These are phyloP conservation scores for Fermentozyma sake DNA, from an alignment of 1,139 yeast genomes.

Conservation along the genomic window DNA sequence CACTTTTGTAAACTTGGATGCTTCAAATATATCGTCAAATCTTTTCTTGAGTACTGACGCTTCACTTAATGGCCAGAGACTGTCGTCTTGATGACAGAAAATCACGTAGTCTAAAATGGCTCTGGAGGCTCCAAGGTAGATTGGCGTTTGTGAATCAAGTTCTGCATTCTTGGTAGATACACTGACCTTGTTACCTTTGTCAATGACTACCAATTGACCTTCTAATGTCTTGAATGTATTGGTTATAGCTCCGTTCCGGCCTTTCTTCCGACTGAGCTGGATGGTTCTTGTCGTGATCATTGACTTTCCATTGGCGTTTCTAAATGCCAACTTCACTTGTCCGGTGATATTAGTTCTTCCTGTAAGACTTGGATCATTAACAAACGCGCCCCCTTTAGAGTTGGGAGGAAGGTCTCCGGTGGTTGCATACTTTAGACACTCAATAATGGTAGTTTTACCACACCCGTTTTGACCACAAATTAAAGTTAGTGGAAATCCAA, in stretches of 20 bases:
- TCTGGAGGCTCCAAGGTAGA: constrained; percentile 79
- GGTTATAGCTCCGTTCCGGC: constrained; percentile 26
- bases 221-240: constrained; percentile 86
- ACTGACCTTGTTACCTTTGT: constrained; percentile 64
- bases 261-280: constrained; percentile 60
- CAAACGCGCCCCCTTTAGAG: constrained; percentile 92
- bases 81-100: constrained; percentile 97
- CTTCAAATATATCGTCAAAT: constrained; percentile 95
- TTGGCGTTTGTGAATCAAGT: constrained; percentile 76
- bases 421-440: constrained; percentile 88
- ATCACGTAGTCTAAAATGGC: constrained; percentile 89
- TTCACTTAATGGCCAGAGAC: constrained; percentile 94
- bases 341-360: constrained; percentile 79
- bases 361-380: constrained; percentile 84
- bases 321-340: constrained; percentile 84
- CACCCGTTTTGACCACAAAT: constrained; percentile 97
- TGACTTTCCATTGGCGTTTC: constrained; percentile 64
- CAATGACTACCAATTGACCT: constrained; percentile 72
- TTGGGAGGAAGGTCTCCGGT: constrained; percentile 97
- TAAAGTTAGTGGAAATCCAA: constrained; percentile 84
- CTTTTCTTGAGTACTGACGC: constrained; percentile 84
- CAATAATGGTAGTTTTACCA: constrained; percentile 97
- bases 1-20: constrained; percentile 88
- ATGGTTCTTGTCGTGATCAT: constrained; percentile 87
- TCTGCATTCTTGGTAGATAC: constrained; percentile 83